Base-by-base conservation (phyloP, 768 basidiomycete genomes). In the Lactarius sanguifluus region DNA sequence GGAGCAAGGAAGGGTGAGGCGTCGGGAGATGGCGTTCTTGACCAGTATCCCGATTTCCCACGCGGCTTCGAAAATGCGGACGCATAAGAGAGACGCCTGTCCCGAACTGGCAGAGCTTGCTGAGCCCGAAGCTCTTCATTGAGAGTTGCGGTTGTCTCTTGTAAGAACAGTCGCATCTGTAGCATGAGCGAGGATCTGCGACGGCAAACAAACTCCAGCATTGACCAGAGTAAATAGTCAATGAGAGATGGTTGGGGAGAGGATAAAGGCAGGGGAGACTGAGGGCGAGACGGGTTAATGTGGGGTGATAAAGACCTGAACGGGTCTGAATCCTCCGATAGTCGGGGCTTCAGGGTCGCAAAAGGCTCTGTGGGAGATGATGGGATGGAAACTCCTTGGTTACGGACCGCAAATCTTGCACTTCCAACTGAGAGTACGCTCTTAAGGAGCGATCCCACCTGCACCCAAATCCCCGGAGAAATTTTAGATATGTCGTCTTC, bases 171-270 rank as follows among this genome's bases (percentile, higher is more conserved):
- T 30, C 87, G 86, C 76, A 92, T 80, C 69, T 90, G 89, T 34
- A 88, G 76, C 61, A 83, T 77, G 34, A 92, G 79, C 1, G 90
- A 89, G 45, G 77, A 85, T 20, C 87, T 81, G 71, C 82, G 84
- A 1, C 85, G 80, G 68, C 85, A 88, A 20, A 89, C 74, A 62
- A 89, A 80, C 71, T 91, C 88, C 32, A 91, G 76, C 34, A 86
- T 74, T 3, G 90, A 91, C 90, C 90, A 91, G 1, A 88, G 78
- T 10, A 84, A 76, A 69, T 90, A 92, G 73, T 92, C 91, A 6
- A 90, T 77, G 30, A 88, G 77, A 34, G 88, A 81, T 3, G 89
- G 89, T 23, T 70, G 58, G 75, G 71, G 62, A 34, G 69, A 68
- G 71, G 50, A 71, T 76, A 59, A 69, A 66, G 13, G 71, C 57